Evolutionary conservation across 208 protist species (phyloP), one percentile per base, ranked within the genome.

Genomic region (Phytomonas francai): DNA sequence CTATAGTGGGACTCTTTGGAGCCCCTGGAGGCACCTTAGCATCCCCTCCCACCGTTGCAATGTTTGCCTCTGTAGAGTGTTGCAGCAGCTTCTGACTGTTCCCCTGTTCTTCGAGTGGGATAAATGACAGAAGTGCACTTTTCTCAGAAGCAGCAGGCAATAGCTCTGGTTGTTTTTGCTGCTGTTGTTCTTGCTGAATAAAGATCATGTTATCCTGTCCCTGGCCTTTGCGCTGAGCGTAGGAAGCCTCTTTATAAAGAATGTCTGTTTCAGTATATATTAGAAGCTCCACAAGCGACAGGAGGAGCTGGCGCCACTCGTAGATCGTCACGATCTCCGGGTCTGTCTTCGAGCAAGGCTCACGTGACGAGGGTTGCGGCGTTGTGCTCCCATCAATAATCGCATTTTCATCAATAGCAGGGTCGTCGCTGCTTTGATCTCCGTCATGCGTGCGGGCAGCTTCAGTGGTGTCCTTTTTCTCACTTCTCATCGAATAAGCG

Each of bases 251-350:
- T 57, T 88, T 74, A 14, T 80, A 30, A 33, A 54, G 42, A 33
- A 66, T 67, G n/a, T 42, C 27, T 14, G 69, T 8, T 63, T 92
- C 86, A 27, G 86, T 86, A 32, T 74, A 68, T 33, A 88, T 63
- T 27, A 93, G 65, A 22, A 82, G 58, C 27, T 84, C 70, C 16
- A 91, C 84, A n/a, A 84, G 75, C 22, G 70, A 70, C 54, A 87
- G 68, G 16, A 87, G 73, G 60, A 87, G 73, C 31, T 54, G 63
- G 56, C 81, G 74, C 81, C 81, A 87, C 33, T 83, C 78, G 60
- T 77, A 74, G 51, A 79, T 59, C 14, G 57, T 70, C 27, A 78
- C 71, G 8, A 79, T 68, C 22, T 65, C 56, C 0, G 57, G 51
- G 0, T 31, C 5, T 16, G 61, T 27, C 6, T 65, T 49, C 12